These are phyloP conservation scores for Yamagishiella unicocca DNA, from an alignment of 139 green algal genomes.

Conservation along the genomic window DNA sequence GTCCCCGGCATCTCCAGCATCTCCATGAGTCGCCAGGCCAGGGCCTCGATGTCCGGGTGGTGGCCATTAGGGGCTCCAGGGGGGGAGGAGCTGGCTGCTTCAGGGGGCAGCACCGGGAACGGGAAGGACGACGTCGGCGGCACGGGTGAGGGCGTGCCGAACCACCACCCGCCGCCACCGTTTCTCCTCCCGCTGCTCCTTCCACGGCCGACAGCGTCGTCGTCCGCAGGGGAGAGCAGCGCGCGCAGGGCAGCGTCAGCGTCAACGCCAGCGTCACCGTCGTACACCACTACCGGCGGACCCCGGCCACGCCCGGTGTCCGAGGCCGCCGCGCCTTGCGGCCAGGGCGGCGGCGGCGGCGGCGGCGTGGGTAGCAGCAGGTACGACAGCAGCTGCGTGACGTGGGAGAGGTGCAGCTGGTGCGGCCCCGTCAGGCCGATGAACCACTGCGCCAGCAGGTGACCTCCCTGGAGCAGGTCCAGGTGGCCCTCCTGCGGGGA, in stretches of 20 bases:
- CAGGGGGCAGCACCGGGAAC: not conserved
- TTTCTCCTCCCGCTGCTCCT: not conserved
- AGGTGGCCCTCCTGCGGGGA: slow-evolving; percentile 34
- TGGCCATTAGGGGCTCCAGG: not conserved
- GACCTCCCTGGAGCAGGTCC: slow-evolving; percentile 2
- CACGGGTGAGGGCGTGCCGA: too few species aligned
- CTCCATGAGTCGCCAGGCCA: slow-evolving; percentile 1
- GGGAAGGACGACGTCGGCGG: not conserved
- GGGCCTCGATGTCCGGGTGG: not conserved
- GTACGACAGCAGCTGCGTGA: not conserved
- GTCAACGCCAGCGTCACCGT: too few species aligned
- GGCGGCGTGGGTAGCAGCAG: not conserved
- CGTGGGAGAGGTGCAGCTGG: slow-evolving; percentile 11
- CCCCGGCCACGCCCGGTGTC: too few species aligned
- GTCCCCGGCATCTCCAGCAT: slow-evolving; percentile 8
- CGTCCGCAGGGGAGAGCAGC: too few species aligned
- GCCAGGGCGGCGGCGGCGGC: too few species aligned
- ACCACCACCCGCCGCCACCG: not conserved
- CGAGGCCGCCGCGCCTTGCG: too few species aligned
- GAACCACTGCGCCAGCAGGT: slow-evolving; percentile 27
- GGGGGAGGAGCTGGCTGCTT: not conserved
- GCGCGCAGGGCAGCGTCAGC: too few species aligned
- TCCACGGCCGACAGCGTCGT: not conserved
- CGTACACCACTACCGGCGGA: too few species aligned
- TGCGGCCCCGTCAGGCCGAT: slow-evolving; percentile 4